Percentiles rank a stretch among this genome's conserved stretches.
phyloP scores from a whole-genome alignment of 805 yeast species.

The Ogataea ramenticola region DNA sequence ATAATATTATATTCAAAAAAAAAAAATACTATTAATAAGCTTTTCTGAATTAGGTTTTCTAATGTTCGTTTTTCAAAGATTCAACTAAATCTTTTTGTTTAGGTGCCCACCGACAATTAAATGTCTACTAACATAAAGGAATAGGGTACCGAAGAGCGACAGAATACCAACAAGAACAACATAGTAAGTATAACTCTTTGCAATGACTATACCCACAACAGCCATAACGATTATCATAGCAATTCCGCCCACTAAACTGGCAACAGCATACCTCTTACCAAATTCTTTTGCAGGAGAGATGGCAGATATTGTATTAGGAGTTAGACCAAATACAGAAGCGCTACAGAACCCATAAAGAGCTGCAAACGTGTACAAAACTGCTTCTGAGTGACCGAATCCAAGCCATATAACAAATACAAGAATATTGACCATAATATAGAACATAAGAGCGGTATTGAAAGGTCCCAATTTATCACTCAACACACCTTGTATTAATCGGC shows the following conservation, averaged over 20 bases:
- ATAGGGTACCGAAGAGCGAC: conserved; percentile 28
- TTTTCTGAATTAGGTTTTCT: too few species aligned
- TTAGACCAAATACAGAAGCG: conserved; percentile 49
- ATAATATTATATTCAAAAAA: background rate
- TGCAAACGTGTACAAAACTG: conserved; percentile 40
- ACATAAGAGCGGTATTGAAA: conserved; percentile 33
- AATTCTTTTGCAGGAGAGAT: conserved; percentile 53
- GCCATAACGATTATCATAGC: conserved; percentile 31
- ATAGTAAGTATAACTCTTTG: conserved; percentile 33
- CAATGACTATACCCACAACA: conserved; percentile 37
- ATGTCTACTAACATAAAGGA: conserved; percentile 34
- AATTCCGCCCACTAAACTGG: conserved; percentile 19
- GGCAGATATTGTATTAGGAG: conserved; percentile 55
- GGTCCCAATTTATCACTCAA: conserved; percentile 35
- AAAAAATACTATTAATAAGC: too few species aligned
- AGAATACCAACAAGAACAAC: conserved; percentile 36
- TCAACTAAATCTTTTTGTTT: conserved; percentile 6
- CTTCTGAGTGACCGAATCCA: conserved; percentile 39
- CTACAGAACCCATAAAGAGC: conserved; percentile 47
- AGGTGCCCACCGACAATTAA: conserved; percentile 35
- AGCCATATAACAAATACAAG: conserved; percentile 44
- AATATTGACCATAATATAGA: conserved; percentile 27
- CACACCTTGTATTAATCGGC: conserved; percentile 33
- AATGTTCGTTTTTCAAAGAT: too few species aligned
- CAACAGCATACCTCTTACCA: conserved; percentile 64